Conservation (phyloP, 2,329 filamentous ascomycete genomes). For the Colletotrichum tanaceti region DNA sequence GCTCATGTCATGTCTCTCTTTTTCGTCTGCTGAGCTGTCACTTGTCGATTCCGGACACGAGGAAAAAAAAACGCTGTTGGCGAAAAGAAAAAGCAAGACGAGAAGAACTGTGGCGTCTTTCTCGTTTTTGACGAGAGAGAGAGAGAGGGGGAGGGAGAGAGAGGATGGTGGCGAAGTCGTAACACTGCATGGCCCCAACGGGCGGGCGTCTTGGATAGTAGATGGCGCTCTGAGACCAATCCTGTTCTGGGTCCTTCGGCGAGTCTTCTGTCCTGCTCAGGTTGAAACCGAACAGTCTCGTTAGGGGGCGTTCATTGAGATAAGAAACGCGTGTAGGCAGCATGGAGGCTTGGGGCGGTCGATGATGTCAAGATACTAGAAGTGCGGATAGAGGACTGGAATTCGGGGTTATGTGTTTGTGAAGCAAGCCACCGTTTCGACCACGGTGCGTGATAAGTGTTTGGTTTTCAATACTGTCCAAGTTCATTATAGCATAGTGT, state of each 20-base stretch:
- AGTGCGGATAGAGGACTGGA: too few species aligned
- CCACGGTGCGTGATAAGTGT: not conserved
- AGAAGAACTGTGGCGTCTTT: slow-evolving; percentile 2
- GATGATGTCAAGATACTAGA: slow-evolving; percentile 17
- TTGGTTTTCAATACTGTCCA: not conserved
- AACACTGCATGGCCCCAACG: slow-evolving; percentile 25
- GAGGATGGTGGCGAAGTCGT: slow-evolving; percentile 18
- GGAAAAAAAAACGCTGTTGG: slow-evolving; percentile 26
- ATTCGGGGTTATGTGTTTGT: not conserved
- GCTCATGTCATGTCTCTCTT: slow-evolving; percentile 23
- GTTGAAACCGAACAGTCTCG: slow-evolving; percentile 23
- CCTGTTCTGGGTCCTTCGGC: slow-evolving; percentile 25
- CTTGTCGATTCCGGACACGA: slow-evolving; percentile 27
- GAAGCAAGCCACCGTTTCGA: slow-evolving; percentile 16
- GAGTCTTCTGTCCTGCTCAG: slow-evolving; percentile 22
- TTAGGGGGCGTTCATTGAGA: slow-evolving; percentile 9
- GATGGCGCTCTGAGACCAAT: slow-evolving; percentile 8
- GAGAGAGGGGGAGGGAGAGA: too few species aligned
- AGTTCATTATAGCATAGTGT: too few species aligned
- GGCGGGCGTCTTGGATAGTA: not conserved
- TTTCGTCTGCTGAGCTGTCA: slow-evolving; percentile 34
- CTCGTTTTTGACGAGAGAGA: not conserved
- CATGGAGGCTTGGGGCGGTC: not conserved
- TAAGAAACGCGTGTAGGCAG: slow-evolving; percentile 20
- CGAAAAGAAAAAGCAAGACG: slow-evolving; percentile 19